phyloP scores from a whole-genome alignment of 768 basidiomycete genomes.

The Leucosporidium scottii region DNA sequence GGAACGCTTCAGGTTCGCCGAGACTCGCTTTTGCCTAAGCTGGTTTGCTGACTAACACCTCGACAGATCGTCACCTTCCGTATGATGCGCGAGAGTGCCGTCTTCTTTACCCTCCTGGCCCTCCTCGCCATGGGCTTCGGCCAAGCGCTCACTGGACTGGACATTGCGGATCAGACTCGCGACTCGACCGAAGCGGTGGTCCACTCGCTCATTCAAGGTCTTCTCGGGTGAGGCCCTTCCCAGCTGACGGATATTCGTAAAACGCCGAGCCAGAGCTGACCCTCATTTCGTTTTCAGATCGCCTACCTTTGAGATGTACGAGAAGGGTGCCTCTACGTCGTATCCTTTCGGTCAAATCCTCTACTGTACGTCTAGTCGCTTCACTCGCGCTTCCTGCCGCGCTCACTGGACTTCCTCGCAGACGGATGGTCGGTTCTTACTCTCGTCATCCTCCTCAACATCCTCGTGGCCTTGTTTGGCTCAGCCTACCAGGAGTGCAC shows the following conservation, averaged over 20 bases:
- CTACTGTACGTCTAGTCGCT: constrained; percentile 15
- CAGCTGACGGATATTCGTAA: neutral
- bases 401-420: neutral
- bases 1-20: neutral
- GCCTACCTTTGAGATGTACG: constrained; percentile 36
- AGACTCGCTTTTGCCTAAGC: constrained; percentile 14
- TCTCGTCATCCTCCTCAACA: constrained; percentile 47
- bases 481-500: constrained; percentile 18
- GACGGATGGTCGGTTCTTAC: constrained; percentile 44
- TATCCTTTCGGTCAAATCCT: constrained; percentile 34
- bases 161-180: constrained; percentile 42
- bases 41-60: neutral
- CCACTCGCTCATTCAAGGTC: constrained; percentile 44
- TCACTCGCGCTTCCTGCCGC: neutral
- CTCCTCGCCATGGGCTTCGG: constrained; percentile 38
- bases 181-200: constrained; percentile 39
- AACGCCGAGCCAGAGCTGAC: neutral
- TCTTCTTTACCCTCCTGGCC: constrained; percentile 44
- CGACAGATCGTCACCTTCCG: constrained; percentile 45
- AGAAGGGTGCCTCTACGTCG: neutral
- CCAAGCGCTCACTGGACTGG: constrained; percentile 45
- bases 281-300: neutral
- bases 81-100: constrained; percentile 43
- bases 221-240: constrained; percentile 39
- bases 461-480: constrained; percentile 46